phyloP scores from a whole-genome alignment of 2,329 filamentous ascomycete genomes.

The Dothideomycetes sp. region DNA sequence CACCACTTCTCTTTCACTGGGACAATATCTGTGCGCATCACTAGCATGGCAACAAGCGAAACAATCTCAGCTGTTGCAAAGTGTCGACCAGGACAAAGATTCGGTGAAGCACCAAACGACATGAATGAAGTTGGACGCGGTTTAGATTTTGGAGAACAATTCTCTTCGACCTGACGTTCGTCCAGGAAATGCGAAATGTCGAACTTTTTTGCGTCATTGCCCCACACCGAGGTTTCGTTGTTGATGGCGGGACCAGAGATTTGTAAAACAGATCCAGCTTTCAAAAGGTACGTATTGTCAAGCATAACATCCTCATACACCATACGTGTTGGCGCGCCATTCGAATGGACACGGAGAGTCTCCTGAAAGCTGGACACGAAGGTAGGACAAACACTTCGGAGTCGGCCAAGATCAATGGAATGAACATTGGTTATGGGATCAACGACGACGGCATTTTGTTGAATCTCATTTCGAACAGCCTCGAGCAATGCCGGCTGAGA shows the following conservation, averaged over 20 bases:
- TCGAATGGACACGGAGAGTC: constrained; percentile 33
- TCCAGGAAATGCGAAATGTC: constrained; percentile 33
- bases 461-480: background rate
- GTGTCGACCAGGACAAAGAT: constrained; percentile 39
- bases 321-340: constrained; percentile 30
- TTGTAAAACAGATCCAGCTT: constrained; percentile 34
- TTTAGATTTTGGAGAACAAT: too few relatives aligned
- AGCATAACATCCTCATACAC: constrained; percentile 35
- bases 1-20: background rate
- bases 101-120: constrained; percentile 42
- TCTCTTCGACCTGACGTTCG: too few relatives aligned
- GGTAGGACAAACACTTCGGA: background rate
- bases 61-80: constrained; percentile 39
- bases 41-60: constrained; percentile 25
- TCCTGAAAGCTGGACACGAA: constrained; percentile 22
- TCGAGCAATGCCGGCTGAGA: background rate
- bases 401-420: background rate
- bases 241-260: constrained; percentile 38
- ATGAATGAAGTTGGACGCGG: constrained; percentile 32
- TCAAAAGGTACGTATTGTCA: constrained; percentile 32
- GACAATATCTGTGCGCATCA: constrained; percentile 27
- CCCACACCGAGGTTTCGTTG: constrained; percentile 34
- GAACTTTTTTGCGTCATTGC: constrained; percentile 26
- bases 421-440: background rate
- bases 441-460: background rate